phyloP scores from a whole-genome alignment of 75 land plant genomes.

The Sequoiadendron giganteum region DNA sequence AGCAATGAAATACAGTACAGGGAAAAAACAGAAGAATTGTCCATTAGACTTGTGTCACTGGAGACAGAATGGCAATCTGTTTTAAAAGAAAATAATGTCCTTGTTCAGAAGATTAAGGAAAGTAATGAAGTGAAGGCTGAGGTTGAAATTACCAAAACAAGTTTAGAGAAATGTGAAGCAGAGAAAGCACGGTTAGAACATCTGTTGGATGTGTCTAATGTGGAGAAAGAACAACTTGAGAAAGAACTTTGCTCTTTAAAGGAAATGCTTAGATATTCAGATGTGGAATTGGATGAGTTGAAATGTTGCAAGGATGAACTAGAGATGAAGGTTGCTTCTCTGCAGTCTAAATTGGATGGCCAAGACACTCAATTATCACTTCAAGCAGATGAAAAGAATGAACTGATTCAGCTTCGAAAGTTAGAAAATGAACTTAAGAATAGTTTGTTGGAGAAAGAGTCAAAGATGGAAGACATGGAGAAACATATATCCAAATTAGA shows the following conservation, averaged over 20 bases:
- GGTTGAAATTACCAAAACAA: slow-evolving; percentile 40
- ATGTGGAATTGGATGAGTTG: slow-evolving; percentile 24
- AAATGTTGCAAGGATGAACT: slow-evolving; percentile 17
- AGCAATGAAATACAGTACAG: slow-evolving; percentile 43
- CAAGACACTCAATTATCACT: slow-evolving; percentile 10
- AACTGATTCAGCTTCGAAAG: slow-evolving; percentile 28
- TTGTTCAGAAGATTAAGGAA: slow-evolving; percentile 19
- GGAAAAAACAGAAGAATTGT: slow-evolving; percentile 51
- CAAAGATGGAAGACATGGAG: slow-evolving; percentile 62
- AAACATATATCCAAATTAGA: slow-evolving; percentile 45
- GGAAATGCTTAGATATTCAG: slow-evolving; percentile 25
- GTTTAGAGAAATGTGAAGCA: slow-evolving; percentile 57
- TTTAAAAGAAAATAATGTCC: slow-evolving; percentile 33
- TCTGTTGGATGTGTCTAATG: slow-evolving; percentile 32
- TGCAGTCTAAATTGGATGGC: slow-evolving; percentile 26
- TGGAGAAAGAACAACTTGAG: slow-evolving; percentile 28
- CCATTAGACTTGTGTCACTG: slow-evolving; percentile 33
- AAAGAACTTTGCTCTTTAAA: slow-evolving; percentile 37
- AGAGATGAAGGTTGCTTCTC: slow-evolving; percentile 22
- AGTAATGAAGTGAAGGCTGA: slow-evolving; percentile 45
- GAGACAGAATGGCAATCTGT: slow-evolving; percentile 32
- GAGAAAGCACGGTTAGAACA: slow-evolving; percentile 55
- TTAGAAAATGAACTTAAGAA: slow-evolving; percentile 37
- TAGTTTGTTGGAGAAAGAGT: slow-evolving; percentile 53
- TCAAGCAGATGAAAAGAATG: slow-evolving; percentile 16